Evolutionary conservation across 495 filamentous ascomycete genomes (phyloP).

Genomic region (Ascobolus immersus): DNA sequence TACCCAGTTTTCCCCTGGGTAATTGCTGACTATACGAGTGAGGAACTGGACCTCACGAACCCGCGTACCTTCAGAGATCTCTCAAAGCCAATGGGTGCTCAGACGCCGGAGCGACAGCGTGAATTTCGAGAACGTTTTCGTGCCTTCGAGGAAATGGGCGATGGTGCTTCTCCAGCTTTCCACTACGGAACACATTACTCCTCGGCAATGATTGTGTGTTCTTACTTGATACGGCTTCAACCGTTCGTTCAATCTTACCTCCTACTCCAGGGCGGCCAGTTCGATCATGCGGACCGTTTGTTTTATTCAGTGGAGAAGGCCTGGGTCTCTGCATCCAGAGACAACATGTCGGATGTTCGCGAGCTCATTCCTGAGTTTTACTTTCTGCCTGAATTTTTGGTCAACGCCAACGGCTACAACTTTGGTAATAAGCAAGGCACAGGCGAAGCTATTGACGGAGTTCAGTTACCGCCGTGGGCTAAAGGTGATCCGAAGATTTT

Average conservation of each 20-base stretch:
- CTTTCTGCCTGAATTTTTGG: conserved; percentile 77
- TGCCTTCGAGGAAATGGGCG: conserved; percentile 76
- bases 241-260: conserved; percentile 92
- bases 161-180: conserved; percentile 50
- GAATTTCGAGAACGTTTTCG: conserved; percentile 65
- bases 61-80: conserved; percentile 70
- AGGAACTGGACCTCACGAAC: conserved; percentile 70
- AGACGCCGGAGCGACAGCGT: conserved; percentile 42
- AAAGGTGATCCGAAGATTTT: conserved; percentile 93
- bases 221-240: conserved; percentile 80
- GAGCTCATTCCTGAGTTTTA: conserved; percentile 94
- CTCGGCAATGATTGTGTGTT: conserved; percentile 94
- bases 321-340: conserved; percentile 69
- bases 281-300: conserved; percentile 83
- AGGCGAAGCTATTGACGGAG: conserved; percentile 53
- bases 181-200: conserved; percentile 98
- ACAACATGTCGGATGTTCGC: conserved; percentile 79
- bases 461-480: conserved; percentile 78
- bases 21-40: conserved; percentile 80
- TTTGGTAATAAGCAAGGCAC: conserved; percentile 67
- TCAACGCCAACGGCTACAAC: conserved; percentile 78
- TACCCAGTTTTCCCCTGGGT: conserved; percentile 98
- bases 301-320: conserved; percentile 84
- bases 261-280: conserved; percentile 87
- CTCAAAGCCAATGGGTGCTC: conserved; percentile 92